Evolutionary conservation across 768 basidiomycete genomes (phyloP).

Genomic region (Mycena metata): DNA sequence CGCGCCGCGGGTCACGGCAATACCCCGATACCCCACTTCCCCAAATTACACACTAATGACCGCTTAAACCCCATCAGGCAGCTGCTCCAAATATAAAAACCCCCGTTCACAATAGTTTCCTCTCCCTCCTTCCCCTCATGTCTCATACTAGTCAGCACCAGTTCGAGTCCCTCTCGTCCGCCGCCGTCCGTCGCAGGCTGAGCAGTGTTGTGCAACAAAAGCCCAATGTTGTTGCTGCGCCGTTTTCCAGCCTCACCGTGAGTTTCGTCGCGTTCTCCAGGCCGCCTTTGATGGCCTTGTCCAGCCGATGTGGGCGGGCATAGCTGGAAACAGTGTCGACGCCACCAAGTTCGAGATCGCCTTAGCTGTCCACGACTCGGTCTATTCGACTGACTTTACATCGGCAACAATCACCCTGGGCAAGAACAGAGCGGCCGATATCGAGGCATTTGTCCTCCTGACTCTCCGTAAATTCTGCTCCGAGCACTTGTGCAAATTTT

Average conservation of each 20-base stretch:
- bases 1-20: background rate
- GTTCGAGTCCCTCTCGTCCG: slow-evolving; percentile 77
- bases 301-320: slow-evolving; percentile 91
- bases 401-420: slow-evolving; percentile 65
- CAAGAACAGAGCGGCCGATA: slow-evolving; percentile 66
- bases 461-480: slow-evolving; percentile 74
- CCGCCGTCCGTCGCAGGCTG: slow-evolving; percentile 75
- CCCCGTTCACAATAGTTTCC: background rate
- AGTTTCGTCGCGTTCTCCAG: slow-evolving; percentile 47
- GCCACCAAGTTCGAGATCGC: slow-evolving; percentile 79
- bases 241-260: slow-evolving; percentile 77
- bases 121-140: slow-evolving; percentile 1
- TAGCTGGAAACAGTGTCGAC: slow-evolving; percentile 73
- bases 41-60: slow-evolving; percentile 1
- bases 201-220: slow-evolving; percentile 57
- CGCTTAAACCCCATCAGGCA: slow-evolving; percentile 11
- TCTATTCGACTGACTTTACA: slow-evolving; percentile 85
- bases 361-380: slow-evolving; percentile 86
- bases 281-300: slow-evolving; percentile 40
- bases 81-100: slow-evolving; percentile 19
- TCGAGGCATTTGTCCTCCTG: slow-evolving; percentile 75
- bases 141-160: slow-evolving; percentile 44
- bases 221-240: slow-evolving; percentile 67
- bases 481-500: slow-evolving; percentile 30
- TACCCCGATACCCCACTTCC: background rate